Percentiles rank a stretch among this genome's conserved stretches.
Conservation (phyloP, 192 early-diverging fungal species). For the Coemansia biformis region DNA sequence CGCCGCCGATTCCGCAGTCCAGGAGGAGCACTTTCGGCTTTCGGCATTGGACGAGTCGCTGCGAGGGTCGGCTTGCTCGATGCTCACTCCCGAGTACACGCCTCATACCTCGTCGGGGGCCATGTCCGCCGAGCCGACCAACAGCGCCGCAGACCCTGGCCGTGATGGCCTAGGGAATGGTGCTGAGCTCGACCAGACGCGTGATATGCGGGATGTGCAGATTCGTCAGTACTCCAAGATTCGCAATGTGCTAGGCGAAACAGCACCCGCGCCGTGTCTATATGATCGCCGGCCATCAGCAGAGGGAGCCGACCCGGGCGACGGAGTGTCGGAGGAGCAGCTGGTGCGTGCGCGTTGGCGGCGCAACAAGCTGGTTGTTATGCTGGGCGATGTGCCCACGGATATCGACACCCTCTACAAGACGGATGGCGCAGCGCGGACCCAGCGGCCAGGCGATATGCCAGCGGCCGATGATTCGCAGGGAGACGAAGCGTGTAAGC, state of each 20-base stretch:
- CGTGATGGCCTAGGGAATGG: too few species aligned
- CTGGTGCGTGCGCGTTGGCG: slow-evolving; percentile 28
- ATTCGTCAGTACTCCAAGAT: slow-evolving; percentile 34
- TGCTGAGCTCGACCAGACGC: too few species aligned
- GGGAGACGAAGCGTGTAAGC: slow-evolving; percentile 1
- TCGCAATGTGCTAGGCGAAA: slow-evolving; percentile 29
- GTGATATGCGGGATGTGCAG: slow-evolving; percentile 5
- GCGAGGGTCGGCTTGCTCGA: slow-evolving; percentile 6
- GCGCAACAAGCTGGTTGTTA: slow-evolving; percentile 27
- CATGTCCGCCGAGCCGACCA: background rate
- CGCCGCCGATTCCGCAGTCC: too few species aligned
- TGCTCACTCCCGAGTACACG: slow-evolving; percentile 19
- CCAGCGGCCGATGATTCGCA: background rate
- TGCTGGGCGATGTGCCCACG: slow-evolving; percentile 34
- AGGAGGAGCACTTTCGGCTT: too few species aligned
- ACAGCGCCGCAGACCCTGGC: too few species aligned
- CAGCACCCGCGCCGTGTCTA: slow-evolving; percentile 15
- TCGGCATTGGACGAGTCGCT: slow-evolving; percentile 6
- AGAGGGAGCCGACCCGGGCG: background rate
- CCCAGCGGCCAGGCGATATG: background rate
- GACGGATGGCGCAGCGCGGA: background rate
- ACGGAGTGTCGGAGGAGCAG: slow-evolving; percentile 10
- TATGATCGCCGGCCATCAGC: background rate
- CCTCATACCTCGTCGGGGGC: slow-evolving; percentile 5
- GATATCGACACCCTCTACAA: slow-evolving; percentile 15